phyloP scores from a whole-genome alignment of 1,139 yeast species.

The Candida sp. region DNA sequence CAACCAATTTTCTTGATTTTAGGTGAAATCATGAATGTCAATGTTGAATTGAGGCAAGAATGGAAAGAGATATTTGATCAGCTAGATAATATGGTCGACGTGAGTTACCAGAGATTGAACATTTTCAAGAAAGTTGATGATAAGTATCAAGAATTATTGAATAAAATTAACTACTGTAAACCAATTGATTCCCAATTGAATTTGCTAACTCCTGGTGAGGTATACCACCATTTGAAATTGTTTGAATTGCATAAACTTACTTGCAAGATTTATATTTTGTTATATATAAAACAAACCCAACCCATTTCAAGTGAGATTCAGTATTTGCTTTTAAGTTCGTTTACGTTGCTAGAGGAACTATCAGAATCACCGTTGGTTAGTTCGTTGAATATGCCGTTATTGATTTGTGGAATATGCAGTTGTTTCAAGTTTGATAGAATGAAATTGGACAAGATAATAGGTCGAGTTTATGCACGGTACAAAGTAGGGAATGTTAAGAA shows the following conservation, averaged over 20 bases:
- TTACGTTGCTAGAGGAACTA: slow-evolving; percentile 18
- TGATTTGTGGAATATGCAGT: slow-evolving; percentile 33
- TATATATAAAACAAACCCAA: slow-evolving; percentile 22
- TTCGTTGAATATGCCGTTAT: slow-evolving; percentile 28
- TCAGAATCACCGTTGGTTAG: slow-evolving; percentile 19
- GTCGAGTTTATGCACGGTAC: slow-evolving; percentile 17
- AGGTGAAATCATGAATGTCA: slow-evolving; percentile 38
- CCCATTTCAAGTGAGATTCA: slow-evolving; percentile 29
- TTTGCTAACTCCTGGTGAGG: slow-evolving; percentile 8
- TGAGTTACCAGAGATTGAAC: slow-evolving; percentile 8
- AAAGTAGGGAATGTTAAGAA: slow-evolving; percentile 25
- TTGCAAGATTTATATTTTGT: slow-evolving; percentile 22
- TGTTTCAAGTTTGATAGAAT: slow-evolving; percentile 20
- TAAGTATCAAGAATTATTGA: slow-evolving; percentile 11
- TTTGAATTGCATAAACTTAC: slow-evolving; percentile 26
- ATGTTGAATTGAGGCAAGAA: slow-evolving; percentile 16
- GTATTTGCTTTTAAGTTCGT: slow-evolving; percentile 16
- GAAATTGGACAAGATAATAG: slow-evolving; percentile 19
- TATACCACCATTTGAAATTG: slow-evolving; percentile 19
- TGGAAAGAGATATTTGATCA: slow-evolving; percentile 4
- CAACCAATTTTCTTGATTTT: slow-evolving; percentile 38
- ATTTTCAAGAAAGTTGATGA: slow-evolving; percentile 14
- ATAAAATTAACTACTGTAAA: slow-evolving; percentile 17
- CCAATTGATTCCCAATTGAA: slow-evolving; percentile 20
- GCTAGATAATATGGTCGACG: slow-evolving; percentile 4